Base-by-base conservation (phyloP, 2,329 filamentous ascomycete species). In the Colletotrichum endophyticum region DNA sequence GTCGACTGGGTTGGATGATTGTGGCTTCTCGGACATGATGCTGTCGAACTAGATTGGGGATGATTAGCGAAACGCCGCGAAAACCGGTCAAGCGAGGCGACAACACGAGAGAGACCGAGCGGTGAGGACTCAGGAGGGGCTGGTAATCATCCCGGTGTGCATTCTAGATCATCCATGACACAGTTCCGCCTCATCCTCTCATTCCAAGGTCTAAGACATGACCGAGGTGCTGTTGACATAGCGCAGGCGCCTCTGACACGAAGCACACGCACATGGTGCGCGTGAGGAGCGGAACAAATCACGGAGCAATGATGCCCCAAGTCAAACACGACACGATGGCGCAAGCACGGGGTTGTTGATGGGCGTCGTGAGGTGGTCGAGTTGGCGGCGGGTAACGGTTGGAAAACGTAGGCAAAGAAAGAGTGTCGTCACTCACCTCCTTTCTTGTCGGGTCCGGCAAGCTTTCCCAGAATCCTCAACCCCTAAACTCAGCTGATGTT, bases 21-120 rank as follows among this genome's bases (percentile, higher is more conserved):
- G 80, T 72, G 78, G 81, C 72, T 81, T 81, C 71, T 82, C 83
- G 78, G 84, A 81, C 84, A 86, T 85, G 74, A 44, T 77, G 77
- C 63, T 76, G 44, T 69, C 67, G 44, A 73, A 64, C 75, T 72
- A 19, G 28, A 16, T 57, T 30, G 22, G 59, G 27, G 44, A 28
- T 62, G 64, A n/a, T 76, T 66, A 76, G 74, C 70, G 19, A 76
- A 76, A 34, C 11, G 44, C 19, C 44, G 44, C 44, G 44, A 49
- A 49, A 22, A 49, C 28, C 39, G 59, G 30, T 44, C 74, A 34
- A 63, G 74, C 70, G 49, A 61, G n/a, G 53, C 28, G 36, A 36
- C 32, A 36, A 56, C 25, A 75, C 27, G 63, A 49, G 53, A 71
- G 28, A 71, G 62, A 68, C 64, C 56, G 27, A 71, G 56, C 67